These are phyloP conservation scores for Exophiala lecanii-corni DNA, from an alignment of 2,329 filamentous ascomycete species.

Conservation along the genomic window DNA sequence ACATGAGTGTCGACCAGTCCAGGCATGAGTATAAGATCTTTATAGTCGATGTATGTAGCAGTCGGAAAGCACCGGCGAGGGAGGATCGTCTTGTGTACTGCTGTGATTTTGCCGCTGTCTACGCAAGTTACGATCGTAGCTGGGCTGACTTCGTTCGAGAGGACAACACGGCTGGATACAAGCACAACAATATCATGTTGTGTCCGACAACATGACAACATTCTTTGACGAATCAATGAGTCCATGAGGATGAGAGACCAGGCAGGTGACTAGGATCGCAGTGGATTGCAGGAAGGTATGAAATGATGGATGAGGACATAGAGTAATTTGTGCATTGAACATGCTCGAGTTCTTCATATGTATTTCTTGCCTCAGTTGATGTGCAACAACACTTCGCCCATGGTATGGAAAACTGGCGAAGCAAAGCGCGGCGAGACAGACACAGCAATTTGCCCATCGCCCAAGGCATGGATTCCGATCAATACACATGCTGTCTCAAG, in stretches of 20 bases:
- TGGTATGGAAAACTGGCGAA: too few species aligned
- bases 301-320: neutral
- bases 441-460: too few species aligned
- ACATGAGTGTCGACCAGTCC: constrained; percentile 96
- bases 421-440: too few species aligned
- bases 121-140: constrained; percentile 79
- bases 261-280: neutral
- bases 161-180: neutral
- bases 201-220: neutral
- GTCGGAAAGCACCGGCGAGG: constrained; percentile 68
- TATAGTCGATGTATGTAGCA: constrained; percentile 76
- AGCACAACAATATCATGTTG: too few species aligned
- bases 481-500: too few species aligned
- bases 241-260: neutral
- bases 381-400: too few species aligned
- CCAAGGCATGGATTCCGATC: too few species aligned
- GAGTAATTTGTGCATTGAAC: neutral
- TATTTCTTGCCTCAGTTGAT: neutral
- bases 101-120: constrained; percentile 75
- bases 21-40: constrained; percentile 77
- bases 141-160: constrained; percentile 31
- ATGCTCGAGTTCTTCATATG: neutral
- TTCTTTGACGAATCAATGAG: neutral
- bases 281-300: too few species aligned
- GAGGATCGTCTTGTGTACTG: constrained; percentile 67